Conservation (phyloP, 208 protist species). For the Leptomonas pyrrhocoris region DNA sequence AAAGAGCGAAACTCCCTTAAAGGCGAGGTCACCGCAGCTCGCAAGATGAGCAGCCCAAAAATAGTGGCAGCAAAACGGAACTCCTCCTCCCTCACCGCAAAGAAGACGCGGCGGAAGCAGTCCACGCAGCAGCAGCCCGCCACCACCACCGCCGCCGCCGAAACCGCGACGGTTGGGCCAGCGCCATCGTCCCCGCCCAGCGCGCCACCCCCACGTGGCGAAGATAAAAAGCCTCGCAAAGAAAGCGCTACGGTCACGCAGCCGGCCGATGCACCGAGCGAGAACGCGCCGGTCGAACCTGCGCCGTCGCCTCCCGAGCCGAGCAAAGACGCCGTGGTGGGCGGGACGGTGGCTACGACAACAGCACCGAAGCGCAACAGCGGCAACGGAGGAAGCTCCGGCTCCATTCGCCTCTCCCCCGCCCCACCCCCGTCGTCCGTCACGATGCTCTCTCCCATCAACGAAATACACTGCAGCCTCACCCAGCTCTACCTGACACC, state of each 20-base stretch:
- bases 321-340: neutral
- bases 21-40: neutral
- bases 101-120: neutral
- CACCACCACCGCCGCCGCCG: neutral
- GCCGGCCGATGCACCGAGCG: neutral
- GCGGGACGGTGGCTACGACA: neutral
- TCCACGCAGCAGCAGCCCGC: too few species aligned
- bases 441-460: neutral
- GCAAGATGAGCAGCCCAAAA: neutral
- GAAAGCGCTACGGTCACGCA: neutral
- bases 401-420: slow-evolving; percentile 5
- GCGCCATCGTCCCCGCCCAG: neutral
- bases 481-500: slow-evolving; percentile 33
- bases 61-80: neutral
- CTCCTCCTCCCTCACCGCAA: neutral
- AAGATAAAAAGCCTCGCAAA: neutral
- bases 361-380: neutral
- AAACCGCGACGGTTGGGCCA: neutral
- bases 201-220: neutral
- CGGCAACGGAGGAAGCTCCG: slow-evolving; percentile 4
- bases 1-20: neutral
- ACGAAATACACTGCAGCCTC: slow-evolving; percentile 15
- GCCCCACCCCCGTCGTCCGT: neutral
- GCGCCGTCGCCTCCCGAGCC: neutral
- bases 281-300: neutral